Conservation (phyloP, 2,329 filamentous ascomycete genomes). For the Pyrenochaeta sp. region DNA sequence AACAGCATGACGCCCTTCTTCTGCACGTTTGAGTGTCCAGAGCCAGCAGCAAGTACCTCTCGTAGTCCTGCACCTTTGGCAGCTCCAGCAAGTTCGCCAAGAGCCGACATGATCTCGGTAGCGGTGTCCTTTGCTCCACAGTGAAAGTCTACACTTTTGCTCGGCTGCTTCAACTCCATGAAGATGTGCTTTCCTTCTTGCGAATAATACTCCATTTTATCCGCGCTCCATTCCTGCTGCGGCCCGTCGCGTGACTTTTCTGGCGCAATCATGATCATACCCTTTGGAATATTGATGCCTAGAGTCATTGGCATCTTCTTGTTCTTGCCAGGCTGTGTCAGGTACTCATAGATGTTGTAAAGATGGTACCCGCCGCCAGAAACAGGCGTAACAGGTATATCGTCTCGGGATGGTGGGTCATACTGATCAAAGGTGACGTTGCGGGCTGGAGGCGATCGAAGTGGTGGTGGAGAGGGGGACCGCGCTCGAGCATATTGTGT, state of each 20-base stretch:
- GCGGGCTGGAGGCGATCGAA: conserved; percentile 49
- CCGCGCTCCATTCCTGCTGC: conserved; percentile 90
- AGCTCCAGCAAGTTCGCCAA: conserved; percentile 89
- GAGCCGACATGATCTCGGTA: conserved; percentile 85
- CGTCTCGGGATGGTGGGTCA: conserved; percentile 50
- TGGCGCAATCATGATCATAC: conserved; percentile 88
- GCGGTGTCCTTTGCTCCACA: conserved; percentile 97
- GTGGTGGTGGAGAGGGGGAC: conserved; percentile 46
- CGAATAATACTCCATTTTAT: conserved; percentile 96
- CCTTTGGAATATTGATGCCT: conserved; percentile 89
- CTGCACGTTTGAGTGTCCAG: conserved; percentile 66
- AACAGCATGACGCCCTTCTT: conserved; percentile 90
- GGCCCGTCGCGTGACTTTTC: conserved; percentile 84
- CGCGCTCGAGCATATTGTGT: conserved; percentile 51
- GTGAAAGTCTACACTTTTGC: conserved; percentile 95
- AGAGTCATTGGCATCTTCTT: conserved; percentile 99
- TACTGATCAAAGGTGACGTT: conserved; percentile 53
- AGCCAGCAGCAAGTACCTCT: conserved; percentile 84
- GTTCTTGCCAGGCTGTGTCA: conserved; percentile 94
- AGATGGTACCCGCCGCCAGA: conserved; percentile 87
- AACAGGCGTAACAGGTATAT: conserved; percentile 43
- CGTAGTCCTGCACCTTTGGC: conserved; percentile 82
- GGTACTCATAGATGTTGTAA: conserved; percentile 97
- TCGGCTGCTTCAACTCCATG: conserved; percentile 88
- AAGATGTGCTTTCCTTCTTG: conserved; percentile 99